Conservation (phyloP, 306 rosid species). For the apple (Malus domestica) region DNA sequence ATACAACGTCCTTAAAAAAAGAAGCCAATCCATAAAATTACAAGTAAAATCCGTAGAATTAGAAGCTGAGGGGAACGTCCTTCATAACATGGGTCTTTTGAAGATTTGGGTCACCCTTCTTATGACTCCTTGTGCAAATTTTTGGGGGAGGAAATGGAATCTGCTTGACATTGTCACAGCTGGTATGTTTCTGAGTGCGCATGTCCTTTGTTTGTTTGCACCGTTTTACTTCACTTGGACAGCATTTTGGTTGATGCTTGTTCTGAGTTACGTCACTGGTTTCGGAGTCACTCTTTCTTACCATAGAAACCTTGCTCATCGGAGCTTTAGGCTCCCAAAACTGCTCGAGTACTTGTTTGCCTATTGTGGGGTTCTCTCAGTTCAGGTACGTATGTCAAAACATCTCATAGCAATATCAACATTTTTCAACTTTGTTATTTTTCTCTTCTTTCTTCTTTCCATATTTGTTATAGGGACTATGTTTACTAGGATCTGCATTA, state of each 20-base stretch:
- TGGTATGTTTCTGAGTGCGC: constrained; percentile 47
- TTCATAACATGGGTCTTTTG: neutral
- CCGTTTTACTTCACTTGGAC: constrained; percentile 68
- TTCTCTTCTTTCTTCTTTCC: neutral
- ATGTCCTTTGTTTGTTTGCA: constrained; percentile 50
- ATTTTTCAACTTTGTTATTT: no score
- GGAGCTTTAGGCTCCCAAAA: constrained; percentile 77
- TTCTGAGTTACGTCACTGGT: constrained; percentile 47
- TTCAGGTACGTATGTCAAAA: constrained; percentile 35
- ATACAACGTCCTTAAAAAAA: neutral
- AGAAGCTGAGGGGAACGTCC: neutral
- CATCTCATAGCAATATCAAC: no score
- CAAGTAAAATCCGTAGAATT: neutral
- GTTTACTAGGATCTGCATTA: no score
- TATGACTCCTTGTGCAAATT: neutral
- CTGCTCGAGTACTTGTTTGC: constrained; percentile 81
- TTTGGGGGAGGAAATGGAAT: constrained; percentile 60
- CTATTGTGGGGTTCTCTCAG: constrained; percentile 69
- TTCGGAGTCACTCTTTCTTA: constrained; percentile 72
- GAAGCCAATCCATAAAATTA: neutral
- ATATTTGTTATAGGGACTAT: neutral
- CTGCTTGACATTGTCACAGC: constrained; percentile 51
- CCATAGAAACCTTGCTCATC: constrained; percentile 77
- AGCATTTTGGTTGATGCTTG: constrained; percentile 43
- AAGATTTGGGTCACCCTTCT: neutral